These are phyloP conservation scores for Astragalus glycyphyllos DNA, from an alignment of 306 rosid genomes.

Conservation along the genomic window DNA sequence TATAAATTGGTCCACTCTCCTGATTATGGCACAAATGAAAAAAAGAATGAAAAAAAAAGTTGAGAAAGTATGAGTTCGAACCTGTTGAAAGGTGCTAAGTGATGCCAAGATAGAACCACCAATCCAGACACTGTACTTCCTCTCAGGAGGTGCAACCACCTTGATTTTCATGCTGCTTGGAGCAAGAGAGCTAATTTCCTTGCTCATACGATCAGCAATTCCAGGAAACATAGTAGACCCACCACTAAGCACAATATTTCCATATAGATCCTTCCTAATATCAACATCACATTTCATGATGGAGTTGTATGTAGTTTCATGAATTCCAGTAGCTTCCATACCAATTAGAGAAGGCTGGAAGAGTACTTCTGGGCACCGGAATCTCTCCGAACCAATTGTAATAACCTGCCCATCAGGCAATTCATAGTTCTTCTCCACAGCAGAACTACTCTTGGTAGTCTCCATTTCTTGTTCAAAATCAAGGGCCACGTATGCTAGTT, in stretches of 20 bases:
- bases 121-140: conserved; percentile 84
- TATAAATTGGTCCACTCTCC: background rate
- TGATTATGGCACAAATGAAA: background rate
- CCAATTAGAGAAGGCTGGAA: conserved; percentile 82
- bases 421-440: conserved; percentile 76
- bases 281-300: conserved; percentile 85
- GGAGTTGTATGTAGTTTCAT: conserved; percentile 77
- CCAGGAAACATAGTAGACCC: conserved; percentile 83
- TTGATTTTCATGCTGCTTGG: conserved; percentile 88
- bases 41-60: background rate
- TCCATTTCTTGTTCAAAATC: conserved; percentile 77
- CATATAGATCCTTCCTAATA: conserved; percentile 78
- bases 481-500: conserved; percentile 74
- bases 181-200: conserved; percentile 78
- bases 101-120: conserved; percentile 86
- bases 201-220: conserved; percentile 82
- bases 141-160: conserved; percentile 83
- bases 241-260: conserved; percentile 78
- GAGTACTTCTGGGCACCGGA: conserved; percentile 82
- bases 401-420: conserved; percentile 81
- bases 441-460: conserved; percentile 67
- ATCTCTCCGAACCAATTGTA: conserved; percentile 77
- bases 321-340: conserved; percentile 79
- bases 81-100: conserved; percentile 84
- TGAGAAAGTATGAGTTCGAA: conserved; percentile 18